Base-by-base conservation (phyloP, 2,329 filamentous ascomycete species). In the Trichoderma asperellum region DNA sequence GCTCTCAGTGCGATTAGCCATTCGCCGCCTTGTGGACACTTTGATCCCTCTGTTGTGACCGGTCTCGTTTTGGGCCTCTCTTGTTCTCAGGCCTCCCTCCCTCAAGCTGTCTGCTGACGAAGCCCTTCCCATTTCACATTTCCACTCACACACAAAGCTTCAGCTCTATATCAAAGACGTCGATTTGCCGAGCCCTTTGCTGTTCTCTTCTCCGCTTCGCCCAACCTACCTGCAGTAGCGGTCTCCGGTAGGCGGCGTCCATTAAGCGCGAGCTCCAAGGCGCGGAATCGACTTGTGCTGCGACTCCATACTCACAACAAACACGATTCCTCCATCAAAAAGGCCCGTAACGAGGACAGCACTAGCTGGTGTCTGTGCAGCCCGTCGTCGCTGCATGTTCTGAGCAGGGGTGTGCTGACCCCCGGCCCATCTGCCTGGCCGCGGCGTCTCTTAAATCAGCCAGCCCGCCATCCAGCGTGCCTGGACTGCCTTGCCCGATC, bases 391-490 rank as follows among this genome's bases (percentile, higher is more conserved):
- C 63, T 66, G 63, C 63, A 66, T 43, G 63, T 37, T 55, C 37
- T 49, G 43, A 47, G 29, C 68, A 69, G 56, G 68, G 68, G 68
- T 69, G 53, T 35, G 16, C 35, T 40, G 37, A 56, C 62, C 68
- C 68, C 68, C 32, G 56, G 63, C n/a, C 55, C 63, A 34, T 70
- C 68, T 70, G 68, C 68, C 68, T 68, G 68, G 56, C 62, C 68
- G 56, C 68, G 40, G 56, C 56, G 62, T 70, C 73, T 74, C 78
- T 77, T 77, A 76, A 77, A 75, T 74, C 75, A 73, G 73, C 73
- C 74, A 73, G 68, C 64, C 64, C 68, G 64, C 68, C 70, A 68
- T 70, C 56, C 62, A 59, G 37, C 61, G 63, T 49, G 37, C 62
- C 52, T 34, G 53, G 53, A 55, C 64, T 68, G 61, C 68, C 53